phyloP scores from a whole-genome alignment of 805 yeast genomes.

The Candida nitratophila region DNA sequence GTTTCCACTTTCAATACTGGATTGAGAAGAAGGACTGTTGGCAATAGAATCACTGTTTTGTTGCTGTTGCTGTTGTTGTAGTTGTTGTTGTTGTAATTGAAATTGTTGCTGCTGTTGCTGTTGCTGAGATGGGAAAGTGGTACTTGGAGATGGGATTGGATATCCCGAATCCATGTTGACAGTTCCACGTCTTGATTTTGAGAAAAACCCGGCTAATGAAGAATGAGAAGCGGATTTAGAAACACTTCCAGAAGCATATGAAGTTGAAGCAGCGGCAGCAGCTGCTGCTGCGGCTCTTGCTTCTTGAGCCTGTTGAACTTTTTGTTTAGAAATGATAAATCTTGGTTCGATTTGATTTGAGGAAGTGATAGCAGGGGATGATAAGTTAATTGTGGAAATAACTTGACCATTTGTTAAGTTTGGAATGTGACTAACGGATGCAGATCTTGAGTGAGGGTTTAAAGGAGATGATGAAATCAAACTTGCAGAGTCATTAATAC shows the following conservation, averaged over 20 bases:
- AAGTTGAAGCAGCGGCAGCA: constrained; percentile 7
- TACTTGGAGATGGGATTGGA: neutral
- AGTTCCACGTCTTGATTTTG: constrained; percentile 35
- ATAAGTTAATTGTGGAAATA: constrained; percentile 56
- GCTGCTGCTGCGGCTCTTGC: constrained; percentile 26
- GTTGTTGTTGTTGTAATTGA: neutral
- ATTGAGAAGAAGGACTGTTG: constrained; percentile 23
- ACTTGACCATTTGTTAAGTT: constrained; percentile 50
- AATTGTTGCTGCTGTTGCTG: too few relatives aligned
- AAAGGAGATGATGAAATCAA: constrained; percentile 3
- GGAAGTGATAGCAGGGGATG: constrained; percentile 58
- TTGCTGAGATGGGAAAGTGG: neutral
- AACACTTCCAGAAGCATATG: constrained; percentile 7
- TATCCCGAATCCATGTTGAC: constrained; percentile 10
- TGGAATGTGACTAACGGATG: constrained; percentile 31
- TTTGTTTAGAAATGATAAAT: constrained; percentile 75
- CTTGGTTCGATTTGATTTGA: constrained; percentile 71
- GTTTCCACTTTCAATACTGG: constrained; percentile 5
- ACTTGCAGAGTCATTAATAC: neutral
- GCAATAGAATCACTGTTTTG: constrained; percentile 8
- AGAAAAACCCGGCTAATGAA: constrained; percentile 44
- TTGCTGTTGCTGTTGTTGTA: neutral
- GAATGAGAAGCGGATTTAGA: constrained; percentile 34
- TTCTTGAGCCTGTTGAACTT: constrained; percentile 50
- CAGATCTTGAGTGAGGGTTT: neutral